These are phyloP conservation scores for Backusella morwellensis DNA, from an alignment of 192 early-diverging fungal genomes.

Conservation along the genomic window DNA sequence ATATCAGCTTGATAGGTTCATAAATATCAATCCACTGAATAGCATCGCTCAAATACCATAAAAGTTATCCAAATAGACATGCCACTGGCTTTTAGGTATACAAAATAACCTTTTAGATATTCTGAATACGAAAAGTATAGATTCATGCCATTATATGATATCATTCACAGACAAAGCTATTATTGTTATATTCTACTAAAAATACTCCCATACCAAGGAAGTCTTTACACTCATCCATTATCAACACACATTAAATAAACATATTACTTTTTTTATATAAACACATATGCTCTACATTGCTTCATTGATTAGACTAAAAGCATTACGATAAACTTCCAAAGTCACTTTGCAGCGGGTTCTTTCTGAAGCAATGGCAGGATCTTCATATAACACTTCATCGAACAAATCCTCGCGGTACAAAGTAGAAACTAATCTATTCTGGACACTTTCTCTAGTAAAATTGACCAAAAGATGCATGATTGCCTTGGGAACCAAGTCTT, in stretches of 20 bases:
- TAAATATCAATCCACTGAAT: background rate
- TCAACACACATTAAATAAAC: background rate
- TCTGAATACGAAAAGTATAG: background rate
- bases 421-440: conserved; percentile 69
- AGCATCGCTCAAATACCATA: background rate
- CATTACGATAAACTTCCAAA: conserved; percentile 75
- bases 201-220: background rate
- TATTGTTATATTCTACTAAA: background rate
- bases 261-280: background rate
- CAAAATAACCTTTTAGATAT: background rate
- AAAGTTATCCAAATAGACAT: background rate
- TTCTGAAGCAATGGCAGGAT: conserved; percentile 62
- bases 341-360: conserved; percentile 69
- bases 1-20: background rate
- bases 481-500: conserved; percentile 76
- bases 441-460: conserved; percentile 62
- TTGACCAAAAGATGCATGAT: conserved; percentile 80
- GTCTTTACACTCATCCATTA: background rate
- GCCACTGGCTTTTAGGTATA: background rate
- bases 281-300: conserved; percentile 40
- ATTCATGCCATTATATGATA: background rate
- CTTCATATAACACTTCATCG: conserved; percentile 65
- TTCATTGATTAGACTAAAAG: conserved; percentile 64
- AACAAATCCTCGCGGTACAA: conserved; percentile 71
- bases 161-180: background rate